A percentile compares a stretch with the other conserved stretches of the same genome.
Evolutionary conservation across 306 rosid genomes (phyloP).

Genomic region (Alnus rubra): DNA sequence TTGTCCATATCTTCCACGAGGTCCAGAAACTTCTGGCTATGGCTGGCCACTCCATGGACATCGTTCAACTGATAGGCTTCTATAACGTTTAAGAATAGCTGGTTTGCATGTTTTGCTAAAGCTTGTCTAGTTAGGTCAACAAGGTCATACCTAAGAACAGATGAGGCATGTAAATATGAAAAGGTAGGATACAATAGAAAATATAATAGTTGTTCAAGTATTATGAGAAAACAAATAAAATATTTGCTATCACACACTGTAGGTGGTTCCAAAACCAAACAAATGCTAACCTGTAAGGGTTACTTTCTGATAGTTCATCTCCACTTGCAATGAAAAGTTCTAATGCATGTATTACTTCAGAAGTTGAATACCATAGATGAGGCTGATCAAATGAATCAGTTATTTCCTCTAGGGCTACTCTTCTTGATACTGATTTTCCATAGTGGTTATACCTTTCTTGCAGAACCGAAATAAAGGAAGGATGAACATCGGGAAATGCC

Average conservation of each 20-base stretch:
- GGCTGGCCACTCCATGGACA: conserved; percentile 33
- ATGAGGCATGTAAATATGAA: conserved; percentile 20
- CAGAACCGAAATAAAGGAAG: conserved; percentile 53
- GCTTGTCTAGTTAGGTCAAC: conserved; percentile 89
- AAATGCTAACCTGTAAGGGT: conserved; percentile 56
- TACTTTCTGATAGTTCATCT: conserved; percentile 54
- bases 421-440: conserved; percentile 34
- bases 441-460: conserved; percentile 22
- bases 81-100: conserved; percentile 59
- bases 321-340: conserved; percentile 68
- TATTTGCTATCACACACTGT: neutral
- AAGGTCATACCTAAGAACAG: conserved; percentile 69
- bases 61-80: conserved; percentile 60
- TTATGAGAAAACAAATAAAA: neutral
- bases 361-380: conserved; percentile 87
- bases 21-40: conserved; percentile 59
- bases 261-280: neutral
- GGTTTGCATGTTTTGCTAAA: conserved; percentile 73
- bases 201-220: neutral
- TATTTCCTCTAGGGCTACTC: conserved; percentile 32
- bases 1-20: conserved; percentile 73
- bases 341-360: conserved; percentile 72
- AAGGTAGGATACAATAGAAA: conserved; percentile 3
- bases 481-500: conserved; percentile 83
- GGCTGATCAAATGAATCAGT: conserved; percentile 68